phyloP scores from a whole-genome alignment of 75 land plant genomes.

The Ceratopteris richardii region DNA sequence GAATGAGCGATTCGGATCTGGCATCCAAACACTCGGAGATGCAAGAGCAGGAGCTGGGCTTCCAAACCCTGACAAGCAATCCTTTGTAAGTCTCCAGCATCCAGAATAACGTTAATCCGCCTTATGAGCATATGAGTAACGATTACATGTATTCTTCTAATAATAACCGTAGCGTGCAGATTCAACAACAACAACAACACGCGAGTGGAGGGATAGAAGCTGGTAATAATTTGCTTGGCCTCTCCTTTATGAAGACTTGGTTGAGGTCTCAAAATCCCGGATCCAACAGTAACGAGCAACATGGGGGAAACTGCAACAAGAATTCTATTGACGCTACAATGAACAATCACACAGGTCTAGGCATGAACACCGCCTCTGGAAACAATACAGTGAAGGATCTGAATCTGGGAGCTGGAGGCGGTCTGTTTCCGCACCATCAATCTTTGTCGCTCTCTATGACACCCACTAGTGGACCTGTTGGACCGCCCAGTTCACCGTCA shows the following conservation, averaged over 20 bases:
- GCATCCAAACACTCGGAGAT: background rate
- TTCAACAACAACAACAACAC: background rate
- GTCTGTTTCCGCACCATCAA: background rate
- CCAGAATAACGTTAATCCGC: too few species aligned
- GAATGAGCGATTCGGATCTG: conserved; percentile 3
- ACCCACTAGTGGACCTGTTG: background rate
- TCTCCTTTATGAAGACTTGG: conserved; percentile 3
- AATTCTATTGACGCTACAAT: background rate
- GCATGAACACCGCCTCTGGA: background rate
- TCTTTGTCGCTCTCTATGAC: conserved; percentile 3
- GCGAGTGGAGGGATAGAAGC: background rate
- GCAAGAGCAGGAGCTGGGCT: background rate
- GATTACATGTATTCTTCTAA: background rate
- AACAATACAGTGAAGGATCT: background rate
- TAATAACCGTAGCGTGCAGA: background rate
- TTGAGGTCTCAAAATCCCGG: conserved; percentile 1
- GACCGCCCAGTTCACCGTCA: background rate
- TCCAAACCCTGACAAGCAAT: background rate
- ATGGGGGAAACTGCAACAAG: background rate
- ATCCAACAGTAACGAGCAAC: background rate
- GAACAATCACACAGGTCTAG: background rate
- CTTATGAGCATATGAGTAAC: background rate
- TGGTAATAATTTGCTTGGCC: background rate
- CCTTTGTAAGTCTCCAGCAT: background rate
- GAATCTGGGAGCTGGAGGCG: too few species aligned